phyloP scores from a whole-genome alignment of 352 stramenopile genomes.

The Phytophthora rubi region DNA sequence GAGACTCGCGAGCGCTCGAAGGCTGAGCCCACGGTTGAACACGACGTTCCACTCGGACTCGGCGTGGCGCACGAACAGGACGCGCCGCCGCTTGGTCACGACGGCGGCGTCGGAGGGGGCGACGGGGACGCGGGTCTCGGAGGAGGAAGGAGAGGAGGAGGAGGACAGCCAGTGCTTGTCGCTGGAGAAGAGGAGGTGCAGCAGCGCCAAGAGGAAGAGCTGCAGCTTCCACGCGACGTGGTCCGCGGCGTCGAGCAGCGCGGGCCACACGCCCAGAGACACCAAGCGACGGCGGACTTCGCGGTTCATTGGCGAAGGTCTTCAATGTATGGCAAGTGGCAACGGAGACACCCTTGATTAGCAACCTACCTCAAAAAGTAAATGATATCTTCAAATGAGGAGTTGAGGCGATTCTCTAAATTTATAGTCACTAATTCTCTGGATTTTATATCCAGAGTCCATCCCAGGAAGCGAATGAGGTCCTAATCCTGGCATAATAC shows the following conservation, averaged over 20 bases:
- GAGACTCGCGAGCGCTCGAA: slow-evolving; percentile 51
- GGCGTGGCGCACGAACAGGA: slow-evolving; percentile 87
- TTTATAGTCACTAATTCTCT: too few species aligned
- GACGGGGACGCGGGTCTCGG: background rate
- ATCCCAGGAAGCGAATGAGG: too few species aligned
- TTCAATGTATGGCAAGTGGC: too few species aligned
- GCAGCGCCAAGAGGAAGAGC: slow-evolving; percentile 60
- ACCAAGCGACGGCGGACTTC: slow-evolving; percentile 19
- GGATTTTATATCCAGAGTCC: too few species aligned
- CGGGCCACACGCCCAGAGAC: slow-evolving; percentile 27
- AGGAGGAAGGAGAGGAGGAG: background rate
- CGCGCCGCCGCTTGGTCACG: slow-evolving; percentile 53
- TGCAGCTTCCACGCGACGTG: slow-evolving; percentile 71
- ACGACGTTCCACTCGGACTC: slow-evolving; percentile 91
- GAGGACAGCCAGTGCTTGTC: slow-evolving; percentile 56
- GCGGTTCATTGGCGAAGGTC: slow-evolving; percentile 18
- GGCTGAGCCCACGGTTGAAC: slow-evolving; percentile 82
- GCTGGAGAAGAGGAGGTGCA: slow-evolving; percentile 81
- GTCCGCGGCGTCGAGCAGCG: slow-evolving; percentile 44
- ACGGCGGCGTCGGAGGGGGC: background rate
- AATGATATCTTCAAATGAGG: too few species aligned
- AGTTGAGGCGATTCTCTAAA: too few species aligned
- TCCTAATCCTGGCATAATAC: too few species aligned
- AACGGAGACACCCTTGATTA: too few species aligned
- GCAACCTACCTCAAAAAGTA: too few species aligned